Evolutionary conservation across 108 stramenopile species (phyloP), one percentile per base, ranked within the genome.

Genomic region (Pseudonitzschia delicatissima): DNA sequence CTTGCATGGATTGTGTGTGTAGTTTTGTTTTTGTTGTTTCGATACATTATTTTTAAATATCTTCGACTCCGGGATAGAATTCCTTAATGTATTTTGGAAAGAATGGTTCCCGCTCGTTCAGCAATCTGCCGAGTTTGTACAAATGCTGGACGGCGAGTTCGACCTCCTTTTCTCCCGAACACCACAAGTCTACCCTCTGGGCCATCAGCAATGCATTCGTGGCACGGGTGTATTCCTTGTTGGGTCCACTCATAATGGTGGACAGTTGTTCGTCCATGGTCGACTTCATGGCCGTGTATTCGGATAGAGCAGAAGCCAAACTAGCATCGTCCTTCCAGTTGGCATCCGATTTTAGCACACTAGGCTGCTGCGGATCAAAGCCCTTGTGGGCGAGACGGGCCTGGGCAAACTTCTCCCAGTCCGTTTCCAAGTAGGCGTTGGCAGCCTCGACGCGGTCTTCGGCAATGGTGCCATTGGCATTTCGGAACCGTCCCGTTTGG

Each of bases 101-200:
- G 47, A 86, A 84, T 12, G 82, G 72, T 64, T 86, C 87, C 57
- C 83, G 76, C 53, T 89, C 87, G 69, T 94, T 91, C 57, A 87
- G 78, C 47, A 73, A 69, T 60, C 77, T 73, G 2, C 88, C 93
- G 63, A 94, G 72, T 71, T 83, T 94, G 76, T 77, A 76, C 72
- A 94, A 72, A 66, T 94, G 93, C 45, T 84, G 77, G 39, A 94
- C 82, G n/a, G 93, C 93, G 28, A 79, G 69, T 82, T 94, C 88
- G 39, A 93, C 92, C 71, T 93, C 92, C 53, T 72, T 71, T 49
- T 79, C 79, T 31, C 92, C 92, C 40, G 92, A 89, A 68, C 92
- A 90, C 92, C 92, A 93, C 33, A 93, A 67, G 57, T 93, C 92
- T 17, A 93, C 92, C 62, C 92, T 67, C 62, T 93, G 92, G 53